These are phyloP conservation scores for Neoboletus subvelutipes DNA, from an alignment of 768 basidiomycete genomes.

Conservation along the genomic window DNA sequence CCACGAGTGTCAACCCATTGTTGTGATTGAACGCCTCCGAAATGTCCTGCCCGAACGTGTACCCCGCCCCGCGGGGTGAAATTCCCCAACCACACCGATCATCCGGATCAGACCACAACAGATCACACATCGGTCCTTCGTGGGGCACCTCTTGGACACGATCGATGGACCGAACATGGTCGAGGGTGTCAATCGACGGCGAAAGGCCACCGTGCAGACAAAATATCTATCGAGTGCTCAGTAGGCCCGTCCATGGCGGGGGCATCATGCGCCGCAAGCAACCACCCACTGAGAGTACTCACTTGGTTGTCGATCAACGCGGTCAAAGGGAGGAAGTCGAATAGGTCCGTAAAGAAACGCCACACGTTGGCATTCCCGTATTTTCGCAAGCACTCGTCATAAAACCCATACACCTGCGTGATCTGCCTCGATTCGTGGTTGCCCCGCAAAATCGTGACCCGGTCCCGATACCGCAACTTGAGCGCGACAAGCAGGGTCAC, in stretches of 20 bases:
- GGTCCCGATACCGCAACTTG: constrained; percentile 96
- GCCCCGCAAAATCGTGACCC: constrained; percentile 95
- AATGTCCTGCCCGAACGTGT: constrained; percentile 99
- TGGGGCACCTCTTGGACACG: constrained; percentile 99
- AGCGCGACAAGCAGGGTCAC: constrained; percentile 96
- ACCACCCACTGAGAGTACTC: constrained; percentile 36
- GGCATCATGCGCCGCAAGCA: constrained; percentile 1
- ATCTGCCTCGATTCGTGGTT: constrained; percentile 99
- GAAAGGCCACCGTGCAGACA: constrained; percentile 97
- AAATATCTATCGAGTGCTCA: constrained; percentile 71
- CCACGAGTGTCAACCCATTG: constrained; percentile 94
- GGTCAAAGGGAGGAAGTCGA: constrained; percentile 96
- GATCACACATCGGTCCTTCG: constrained; percentile 99
- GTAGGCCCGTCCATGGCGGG: background rate
- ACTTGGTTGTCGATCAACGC: constrained; percentile 99
- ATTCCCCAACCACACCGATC: constrained; percentile 99
- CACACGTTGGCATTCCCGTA: constrained; percentile 99
- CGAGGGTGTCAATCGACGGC: constrained; percentile 98
- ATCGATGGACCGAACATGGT: constrained; percentile 98
- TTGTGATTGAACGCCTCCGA: constrained; percentile 99
- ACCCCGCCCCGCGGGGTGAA: constrained; percentile 96
- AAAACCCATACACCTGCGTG: constrained; percentile 99
- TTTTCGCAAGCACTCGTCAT: constrained; percentile 99
- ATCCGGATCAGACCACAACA: constrained; percentile 99
- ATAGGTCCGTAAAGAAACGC: constrained; percentile 98